Conservation (phyloP, 2,329 filamentous ascomycete genomes). For the Hawksworthiomyces lignivorus region DNA sequence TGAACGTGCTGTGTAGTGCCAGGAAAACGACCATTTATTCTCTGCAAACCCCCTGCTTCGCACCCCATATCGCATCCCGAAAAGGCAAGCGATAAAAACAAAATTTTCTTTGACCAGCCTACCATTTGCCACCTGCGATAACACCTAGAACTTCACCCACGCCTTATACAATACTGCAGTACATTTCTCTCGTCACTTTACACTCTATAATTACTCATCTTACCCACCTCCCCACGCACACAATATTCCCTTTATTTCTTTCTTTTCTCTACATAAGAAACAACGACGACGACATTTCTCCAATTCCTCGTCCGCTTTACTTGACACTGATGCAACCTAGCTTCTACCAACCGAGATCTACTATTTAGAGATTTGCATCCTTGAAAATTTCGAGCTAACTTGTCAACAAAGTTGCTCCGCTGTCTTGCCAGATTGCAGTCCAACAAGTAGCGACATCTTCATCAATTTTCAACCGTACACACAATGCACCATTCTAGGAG, state of each 20-base stretch:
- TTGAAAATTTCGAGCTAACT: no score
- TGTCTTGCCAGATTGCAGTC: no score
- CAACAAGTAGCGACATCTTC: no score
- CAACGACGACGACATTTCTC: no score
- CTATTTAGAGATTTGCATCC: no score
- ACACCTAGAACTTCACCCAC: conserved; percentile 2
- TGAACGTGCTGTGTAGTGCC: no score
- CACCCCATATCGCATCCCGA: conserved; percentile 9
- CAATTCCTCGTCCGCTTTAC: no score
- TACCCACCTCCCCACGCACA: conserved; percentile 1
- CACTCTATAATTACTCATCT: conserved; percentile 4
- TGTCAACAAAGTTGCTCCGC: conserved; percentile 5
- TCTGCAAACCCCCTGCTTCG: conserved; percentile 6
- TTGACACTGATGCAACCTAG: no score
- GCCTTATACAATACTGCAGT: background rate
- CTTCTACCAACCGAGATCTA: no score
- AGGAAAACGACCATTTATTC: no score
- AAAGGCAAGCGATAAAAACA: conserved; percentile 9
- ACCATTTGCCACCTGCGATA: conserved; percentile 13
- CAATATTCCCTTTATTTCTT: no score
- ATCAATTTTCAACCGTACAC: conserved; percentile 4
- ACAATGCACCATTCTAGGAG: conserved; percentile 50
- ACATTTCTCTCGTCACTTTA: conserved; percentile 2
- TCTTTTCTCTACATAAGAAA: no score
- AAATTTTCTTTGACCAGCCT: conserved; percentile 7